A percentile compares a stretch with the other conserved stretches of the same genome.
Conservation (phyloP, 495 filamentous ascomycete genomes). For the Neurospora sp. region DNA sequence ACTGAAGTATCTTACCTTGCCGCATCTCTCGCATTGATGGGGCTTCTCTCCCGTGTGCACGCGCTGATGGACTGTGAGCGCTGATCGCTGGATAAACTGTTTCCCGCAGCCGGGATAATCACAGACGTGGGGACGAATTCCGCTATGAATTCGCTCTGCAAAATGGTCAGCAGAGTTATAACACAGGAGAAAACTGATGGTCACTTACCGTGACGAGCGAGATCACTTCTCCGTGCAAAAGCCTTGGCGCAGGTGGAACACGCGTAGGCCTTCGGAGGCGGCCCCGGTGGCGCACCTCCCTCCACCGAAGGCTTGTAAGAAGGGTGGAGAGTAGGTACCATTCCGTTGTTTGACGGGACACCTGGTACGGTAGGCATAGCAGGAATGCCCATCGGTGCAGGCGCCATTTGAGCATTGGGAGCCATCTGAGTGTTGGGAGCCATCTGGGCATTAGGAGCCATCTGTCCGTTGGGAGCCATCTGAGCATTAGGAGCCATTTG, state of each 20-base stretch:
- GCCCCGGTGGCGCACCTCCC: slow-evolving; percentile 1
- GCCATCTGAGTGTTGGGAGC: slow-evolving; percentile 15
- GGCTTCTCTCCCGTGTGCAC: slow-evolving; percentile 98
- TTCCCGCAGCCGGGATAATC: slow-evolving; percentile 84
- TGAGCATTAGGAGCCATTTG: not conserved
- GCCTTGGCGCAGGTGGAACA: slow-evolving; percentile 85
- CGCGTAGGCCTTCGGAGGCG: slow-evolving; percentile 64
- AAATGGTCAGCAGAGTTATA: slow-evolving; percentile 11
- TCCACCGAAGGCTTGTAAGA: slow-evolving; percentile 23
- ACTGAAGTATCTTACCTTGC: slow-evolving; percentile 59
- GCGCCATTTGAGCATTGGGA: slow-evolving; percentile 43
- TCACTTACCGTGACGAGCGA: slow-evolving; percentile 82
- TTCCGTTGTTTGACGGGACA: slow-evolving; percentile 18
- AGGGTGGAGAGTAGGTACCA: not conserved
- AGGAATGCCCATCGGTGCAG: slow-evolving; percentile 35
- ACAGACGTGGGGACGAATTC: slow-evolving; percentile 84
- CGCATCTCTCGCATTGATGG: slow-evolving; percentile 93
- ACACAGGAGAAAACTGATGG: not conserved
- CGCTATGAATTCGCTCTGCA: slow-evolving; percentile 89
- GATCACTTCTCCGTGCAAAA: slow-evolving; percentile 88
- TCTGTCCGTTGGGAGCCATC: not conserved
- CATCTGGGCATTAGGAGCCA: not conserved
- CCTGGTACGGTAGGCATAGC: slow-evolving; percentile 32
- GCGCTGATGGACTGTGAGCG: slow-evolving; percentile 86
- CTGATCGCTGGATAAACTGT: slow-evolving; percentile 97